A percentile compares a stretch with the other conserved stretches of the same genome.
phyloP scores from a whole-genome alignment of 331 rosid genomes.

The Malus hybrid region DNA sequence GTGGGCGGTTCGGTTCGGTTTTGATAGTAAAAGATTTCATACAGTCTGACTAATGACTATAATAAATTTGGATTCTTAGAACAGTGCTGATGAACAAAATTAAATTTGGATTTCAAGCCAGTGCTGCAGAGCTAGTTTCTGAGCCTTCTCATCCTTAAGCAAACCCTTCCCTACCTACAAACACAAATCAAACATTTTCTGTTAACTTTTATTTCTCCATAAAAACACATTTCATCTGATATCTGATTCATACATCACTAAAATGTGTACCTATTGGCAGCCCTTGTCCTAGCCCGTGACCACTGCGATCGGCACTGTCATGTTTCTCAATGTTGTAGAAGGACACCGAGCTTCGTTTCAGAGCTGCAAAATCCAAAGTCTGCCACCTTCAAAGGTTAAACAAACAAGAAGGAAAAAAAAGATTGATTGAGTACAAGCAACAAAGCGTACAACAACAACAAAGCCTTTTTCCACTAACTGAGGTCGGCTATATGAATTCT shows the following conservation, averaged over 20 bases:
- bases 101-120: constrained; percentile 32
- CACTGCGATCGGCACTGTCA: constrained; percentile 34
- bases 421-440: not conserved
- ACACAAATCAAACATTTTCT: not conserved
- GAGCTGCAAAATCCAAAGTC: constrained; percentile 35
- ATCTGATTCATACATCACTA: not conserved
- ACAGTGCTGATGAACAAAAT: no score
- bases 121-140: constrained; percentile 46
- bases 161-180: constrained; percentile 44
- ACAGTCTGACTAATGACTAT: no score
- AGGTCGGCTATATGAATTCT: no score
- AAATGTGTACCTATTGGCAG: constrained; percentile 30
- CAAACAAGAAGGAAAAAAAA: not conserved
- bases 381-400: constrained; percentile 36
- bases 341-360: constrained; percentile 37
- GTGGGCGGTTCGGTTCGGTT: no score
- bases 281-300: constrained; percentile 41
- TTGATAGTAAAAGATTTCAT: no score
- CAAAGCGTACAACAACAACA: not conserved
- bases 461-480: no score
- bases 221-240: not conserved
- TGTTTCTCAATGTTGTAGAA: constrained; percentile 33
- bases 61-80: no score
- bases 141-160: constrained; percentile 44
- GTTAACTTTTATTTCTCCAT: not conserved